Evolutionary conservation across 176 grass and related monocot genomes (phyloP).

Genomic region (Olyra latifolia): DNA sequence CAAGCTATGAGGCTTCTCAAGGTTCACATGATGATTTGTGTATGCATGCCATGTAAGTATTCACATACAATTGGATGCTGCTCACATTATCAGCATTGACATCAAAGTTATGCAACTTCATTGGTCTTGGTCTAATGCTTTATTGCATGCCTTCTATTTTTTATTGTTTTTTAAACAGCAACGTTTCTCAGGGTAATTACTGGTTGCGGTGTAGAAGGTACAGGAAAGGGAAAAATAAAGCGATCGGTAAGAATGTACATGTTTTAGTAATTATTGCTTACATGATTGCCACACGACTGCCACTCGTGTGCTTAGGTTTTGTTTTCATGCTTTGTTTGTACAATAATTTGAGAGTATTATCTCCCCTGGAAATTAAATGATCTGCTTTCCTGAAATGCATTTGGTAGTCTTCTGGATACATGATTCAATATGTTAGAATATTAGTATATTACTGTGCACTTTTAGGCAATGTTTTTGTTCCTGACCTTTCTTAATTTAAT

Average conservation of each 20-base stretch:
- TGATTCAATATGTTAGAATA: conserved; percentile 8
- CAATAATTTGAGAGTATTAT: neutral
- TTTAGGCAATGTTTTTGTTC: conserved; percentile 7
- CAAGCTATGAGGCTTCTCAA: conserved; percentile 88
- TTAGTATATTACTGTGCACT: neutral
- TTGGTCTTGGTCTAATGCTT: conserved; percentile 32
- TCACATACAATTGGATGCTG: neutral
- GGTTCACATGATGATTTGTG: conserved; percentile 66
- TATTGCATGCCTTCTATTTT: neutral
- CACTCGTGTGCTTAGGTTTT: neutral
- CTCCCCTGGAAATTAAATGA: neutral
- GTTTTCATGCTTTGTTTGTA: neutral
- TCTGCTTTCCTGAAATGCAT: neutral
- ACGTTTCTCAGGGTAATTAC: conserved; percentile 83
- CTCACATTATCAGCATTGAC: neutral
- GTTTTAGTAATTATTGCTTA: neutral
- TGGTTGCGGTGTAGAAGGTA: conserved; percentile 74
- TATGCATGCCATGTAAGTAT: conserved; percentile 83
- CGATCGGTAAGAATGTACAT: conserved; percentile 53
- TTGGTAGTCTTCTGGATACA: neutral
- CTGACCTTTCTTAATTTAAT: neutral
- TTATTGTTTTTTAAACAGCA: conserved; percentile 48
- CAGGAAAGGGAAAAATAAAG: conserved; percentile 89
- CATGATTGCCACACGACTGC: neutral
- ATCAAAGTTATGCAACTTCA: neutral